A percentile compares a stretch with the other conserved stretches of the same genome.
These are phyloP conservation scores for Fusarium sp. DNA, from an alignment of 2,329 filamentous ascomycete species.

Conservation along the genomic window DNA sequence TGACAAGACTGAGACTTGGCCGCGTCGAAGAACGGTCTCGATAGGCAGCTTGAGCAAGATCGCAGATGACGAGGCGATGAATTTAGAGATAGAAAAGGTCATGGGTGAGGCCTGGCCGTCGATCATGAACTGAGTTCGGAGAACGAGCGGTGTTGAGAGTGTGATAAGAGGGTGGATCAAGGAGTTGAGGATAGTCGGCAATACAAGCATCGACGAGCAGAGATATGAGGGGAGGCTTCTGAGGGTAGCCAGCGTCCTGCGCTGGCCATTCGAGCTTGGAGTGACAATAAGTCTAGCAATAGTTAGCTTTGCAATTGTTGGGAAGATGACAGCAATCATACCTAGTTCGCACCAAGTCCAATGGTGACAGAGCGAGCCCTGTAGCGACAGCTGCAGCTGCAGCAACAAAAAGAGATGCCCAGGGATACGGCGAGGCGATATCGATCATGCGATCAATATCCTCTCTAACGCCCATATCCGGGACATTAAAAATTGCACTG, in stretches of 20 bases:
- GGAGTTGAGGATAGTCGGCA: constrained; percentile 90
- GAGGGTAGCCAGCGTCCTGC: constrained; percentile 83
- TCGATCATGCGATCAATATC: constrained; percentile 81
- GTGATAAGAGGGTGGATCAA: constrained; percentile 86
- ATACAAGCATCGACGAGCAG: constrained; percentile 76
- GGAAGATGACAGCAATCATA: constrained; percentile 43
- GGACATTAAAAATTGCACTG: constrained; percentile 90
- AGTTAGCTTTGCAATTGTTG: constrained; percentile 47
- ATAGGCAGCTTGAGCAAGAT: constrained; percentile 89
- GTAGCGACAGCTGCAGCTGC: constrained; percentile 76
- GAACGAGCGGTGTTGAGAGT: constrained; percentile 84
- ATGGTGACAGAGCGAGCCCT: constrained; percentile 83
- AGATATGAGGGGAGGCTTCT: constrained; percentile 82
- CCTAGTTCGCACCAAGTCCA: constrained; percentile 89
- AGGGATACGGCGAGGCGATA: constrained; percentile 82
- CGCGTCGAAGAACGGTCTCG: constrained; percentile 90
- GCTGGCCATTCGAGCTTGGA: constrained; percentile 78
- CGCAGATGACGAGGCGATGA: constrained; percentile 82
- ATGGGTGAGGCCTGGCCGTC: constrained; percentile 85
- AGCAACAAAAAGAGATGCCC: constrained; percentile 82
- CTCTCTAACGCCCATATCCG: constrained; percentile 82
- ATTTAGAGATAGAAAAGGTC: constrained; percentile 85
- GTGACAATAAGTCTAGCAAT: constrained; percentile 81
- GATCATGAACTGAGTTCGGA: constrained; percentile 86
- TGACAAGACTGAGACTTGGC: constrained; percentile 81